phyloP scores from a whole-genome alignment of 495 filamentous ascomycete genomes.

The Aspergillus bridgeri region DNA sequence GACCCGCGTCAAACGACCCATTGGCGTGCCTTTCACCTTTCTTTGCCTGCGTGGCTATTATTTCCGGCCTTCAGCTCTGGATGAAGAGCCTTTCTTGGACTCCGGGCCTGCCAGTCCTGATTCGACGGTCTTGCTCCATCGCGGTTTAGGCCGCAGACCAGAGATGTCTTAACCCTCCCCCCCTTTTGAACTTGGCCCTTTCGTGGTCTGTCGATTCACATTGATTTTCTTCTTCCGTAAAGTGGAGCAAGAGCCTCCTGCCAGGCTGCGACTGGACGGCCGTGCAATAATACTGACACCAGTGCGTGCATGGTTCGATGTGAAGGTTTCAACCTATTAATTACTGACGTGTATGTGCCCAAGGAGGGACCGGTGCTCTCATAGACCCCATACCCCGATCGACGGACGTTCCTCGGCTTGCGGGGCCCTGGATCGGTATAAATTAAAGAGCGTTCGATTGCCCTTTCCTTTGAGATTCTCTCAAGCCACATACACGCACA shows the following conservation, averaged over 20 bases:
- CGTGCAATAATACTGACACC: not conserved
- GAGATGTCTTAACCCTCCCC: not conserved
- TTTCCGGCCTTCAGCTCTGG: not conserved
- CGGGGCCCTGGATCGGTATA: not conserved
- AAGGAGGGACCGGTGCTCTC: not conserved
- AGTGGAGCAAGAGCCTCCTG: not conserved
- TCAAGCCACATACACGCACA: not conserved
- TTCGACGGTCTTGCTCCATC: not conserved
- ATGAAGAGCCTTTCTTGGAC: not conserved
- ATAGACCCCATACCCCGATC: not conserved
- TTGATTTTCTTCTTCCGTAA: not conserved
- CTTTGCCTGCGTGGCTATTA: not conserved
- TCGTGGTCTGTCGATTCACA: not conserved
- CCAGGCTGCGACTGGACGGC: not conserved
- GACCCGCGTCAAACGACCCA: not conserved
- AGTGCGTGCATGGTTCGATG: not conserved
- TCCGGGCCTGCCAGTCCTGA: not conserved
- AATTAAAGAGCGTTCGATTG: not conserved
- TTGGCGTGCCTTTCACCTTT: constrained; percentile 3
- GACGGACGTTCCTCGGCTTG: not conserved
- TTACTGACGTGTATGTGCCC: not conserved
- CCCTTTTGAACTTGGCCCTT: not conserved
- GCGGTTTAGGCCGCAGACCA: not conserved
- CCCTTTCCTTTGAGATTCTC: not conserved
- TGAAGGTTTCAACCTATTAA: not conserved